phyloP scores from a whole-genome alignment of 2,329 filamentous ascomycete species.

The Dactylonectria macrodidyma region DNA sequence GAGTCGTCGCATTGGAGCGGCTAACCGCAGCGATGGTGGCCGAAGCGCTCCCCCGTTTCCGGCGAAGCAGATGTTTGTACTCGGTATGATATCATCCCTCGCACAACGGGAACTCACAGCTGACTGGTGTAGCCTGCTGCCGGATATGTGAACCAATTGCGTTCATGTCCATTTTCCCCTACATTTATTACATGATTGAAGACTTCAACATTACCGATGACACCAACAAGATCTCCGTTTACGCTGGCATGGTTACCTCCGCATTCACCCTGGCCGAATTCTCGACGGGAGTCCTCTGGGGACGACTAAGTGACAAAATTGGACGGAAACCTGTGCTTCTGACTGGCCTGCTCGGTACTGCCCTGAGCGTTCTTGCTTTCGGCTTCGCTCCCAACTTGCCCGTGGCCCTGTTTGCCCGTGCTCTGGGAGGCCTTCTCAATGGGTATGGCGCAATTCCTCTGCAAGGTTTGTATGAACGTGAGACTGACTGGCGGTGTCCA shows the following conservation, averaged over 20 bases:
- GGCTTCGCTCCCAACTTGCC: conserved; percentile 89
- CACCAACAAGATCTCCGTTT: conserved; percentile 86
- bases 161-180: conserved; percentile 99
- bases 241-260: conserved; percentile 96
- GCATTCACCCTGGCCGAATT: conserved; percentile 98
- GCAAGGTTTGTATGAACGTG: conserved; percentile 19
- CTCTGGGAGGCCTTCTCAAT: conserved; percentile 91
- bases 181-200: conserved; percentile 97
- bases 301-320: conserved; percentile 89
- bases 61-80: conserved; percentile 65
- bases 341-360: conserved; percentile 90
- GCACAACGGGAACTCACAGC: conserved; percentile 13
- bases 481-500: conserved; percentile 53
- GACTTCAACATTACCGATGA: conserved; percentile 89
- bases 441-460: conserved; percentile 72
- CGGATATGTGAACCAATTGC: conserved; percentile 98
- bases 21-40: conserved; percentile 41
- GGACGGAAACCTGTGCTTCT: conserved; percentile 94
- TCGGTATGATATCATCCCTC: conserved; percentile 56
- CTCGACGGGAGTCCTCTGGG: conserved; percentile 93
- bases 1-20: conserved; percentile 42
- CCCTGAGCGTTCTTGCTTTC: conserved; percentile 92
- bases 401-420: conserved; percentile 88
- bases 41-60: conserved; percentile 54
- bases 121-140: conserved; percentile 77